Conservation (phyloP, 441 rosid genomes). For the Gossypium davidsonii region DNA sequence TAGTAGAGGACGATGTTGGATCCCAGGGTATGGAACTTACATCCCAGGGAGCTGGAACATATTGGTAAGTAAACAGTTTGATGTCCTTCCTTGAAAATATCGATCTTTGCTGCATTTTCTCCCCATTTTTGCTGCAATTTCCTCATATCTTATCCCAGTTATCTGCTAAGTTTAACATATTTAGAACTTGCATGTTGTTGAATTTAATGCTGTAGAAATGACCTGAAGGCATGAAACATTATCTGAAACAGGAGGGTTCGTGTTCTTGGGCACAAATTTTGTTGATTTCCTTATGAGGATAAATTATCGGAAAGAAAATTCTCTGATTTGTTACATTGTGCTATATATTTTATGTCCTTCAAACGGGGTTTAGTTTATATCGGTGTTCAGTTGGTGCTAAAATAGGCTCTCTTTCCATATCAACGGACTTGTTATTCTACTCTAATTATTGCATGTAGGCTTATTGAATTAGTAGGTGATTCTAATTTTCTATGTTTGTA, state of each 20-base stretch:
- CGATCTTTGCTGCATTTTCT: not conserved
- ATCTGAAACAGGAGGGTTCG: not conserved
- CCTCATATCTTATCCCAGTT: not conserved
- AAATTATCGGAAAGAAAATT: not conserved
- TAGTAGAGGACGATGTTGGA: constrained; percentile 87
- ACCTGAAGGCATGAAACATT: not conserved
- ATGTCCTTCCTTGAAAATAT: not conserved
- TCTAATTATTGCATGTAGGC: not conserved
- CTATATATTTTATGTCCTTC: not conserved
- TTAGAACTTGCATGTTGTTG: not conserved
- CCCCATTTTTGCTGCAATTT: not conserved
- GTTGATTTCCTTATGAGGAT: not conserved
- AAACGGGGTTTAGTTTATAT: not conserved
- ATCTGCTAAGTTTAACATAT: not conserved
- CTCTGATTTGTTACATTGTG: not conserved
- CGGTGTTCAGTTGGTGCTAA: not conserved
- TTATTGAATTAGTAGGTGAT: not conserved
- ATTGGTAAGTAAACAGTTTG: constrained; percentile 57
- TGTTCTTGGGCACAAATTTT: not conserved
- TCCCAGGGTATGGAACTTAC: constrained; percentile 99
- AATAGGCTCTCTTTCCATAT: not conserved
- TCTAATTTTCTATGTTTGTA: not conserved
- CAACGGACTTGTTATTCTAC: not conserved
- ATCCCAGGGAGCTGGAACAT: constrained; percentile 99
- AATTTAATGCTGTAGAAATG: not conserved